Evolutionary conservation across 257 asterid species (phyloP).

Genomic region (Lithospermum erythrorhizon): DNA sequence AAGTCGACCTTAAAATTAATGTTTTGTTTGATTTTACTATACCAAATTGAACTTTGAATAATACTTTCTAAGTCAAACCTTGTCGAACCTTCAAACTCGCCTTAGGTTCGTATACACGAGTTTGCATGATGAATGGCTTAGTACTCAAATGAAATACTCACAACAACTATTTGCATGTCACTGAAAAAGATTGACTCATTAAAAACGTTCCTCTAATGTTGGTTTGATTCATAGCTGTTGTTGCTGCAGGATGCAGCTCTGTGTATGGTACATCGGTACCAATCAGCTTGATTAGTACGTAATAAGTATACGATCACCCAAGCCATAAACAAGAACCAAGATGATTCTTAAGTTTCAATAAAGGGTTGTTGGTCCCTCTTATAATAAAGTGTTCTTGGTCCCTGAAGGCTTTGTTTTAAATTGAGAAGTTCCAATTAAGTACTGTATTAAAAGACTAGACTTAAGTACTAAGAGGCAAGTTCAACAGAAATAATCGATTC

Average conservation of each 20-base stretch:
- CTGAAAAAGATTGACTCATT: background rate
- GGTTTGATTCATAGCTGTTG: background rate
- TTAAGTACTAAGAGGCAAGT: no score
- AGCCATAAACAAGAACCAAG: background rate
- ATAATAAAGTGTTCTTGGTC: slow-evolving; percentile 19
- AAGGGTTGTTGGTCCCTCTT: slow-evolving; percentile 17
- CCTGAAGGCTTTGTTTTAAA: slow-evolving; percentile 13
- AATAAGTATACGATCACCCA: slow-evolving; percentile 8
- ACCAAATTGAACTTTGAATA: no score
- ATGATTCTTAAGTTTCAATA: slow-evolving; percentile 29
- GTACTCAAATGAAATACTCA: background rate
- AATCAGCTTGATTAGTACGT: slow-evolving; percentile 4
- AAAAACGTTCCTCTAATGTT: background rate
- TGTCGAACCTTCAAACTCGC: no score
- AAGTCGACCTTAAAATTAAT: no score
- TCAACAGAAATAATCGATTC: no score
- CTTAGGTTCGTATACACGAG: no score
- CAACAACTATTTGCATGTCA: background rate
- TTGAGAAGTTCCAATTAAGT: background rate
- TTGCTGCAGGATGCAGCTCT: background rate
- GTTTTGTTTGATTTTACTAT: no score
- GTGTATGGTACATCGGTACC: slow-evolving; percentile 28
- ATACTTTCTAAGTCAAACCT: no score
- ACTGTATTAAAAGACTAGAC: no score
- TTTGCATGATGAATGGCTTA: background rate